Evolutionary conservation across 345 rosid species (phyloP), one percentile per base, ranked within the genome.

Genomic region (Triadica sebifera): DNA sequence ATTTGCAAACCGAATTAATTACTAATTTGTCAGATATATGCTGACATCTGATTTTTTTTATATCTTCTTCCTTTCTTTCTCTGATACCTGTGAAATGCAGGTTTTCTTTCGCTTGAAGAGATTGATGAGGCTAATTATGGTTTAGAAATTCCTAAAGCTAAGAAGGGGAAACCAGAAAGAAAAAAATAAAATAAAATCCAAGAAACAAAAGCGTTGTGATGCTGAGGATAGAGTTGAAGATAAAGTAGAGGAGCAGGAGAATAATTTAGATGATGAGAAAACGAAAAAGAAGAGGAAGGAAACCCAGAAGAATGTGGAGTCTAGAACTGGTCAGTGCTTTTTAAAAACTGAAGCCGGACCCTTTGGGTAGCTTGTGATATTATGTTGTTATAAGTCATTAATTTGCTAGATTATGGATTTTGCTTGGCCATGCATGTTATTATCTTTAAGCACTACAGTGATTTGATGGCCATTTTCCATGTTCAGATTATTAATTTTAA

Each of bases 61-160:
- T 24, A 43, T 43, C 47, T 68, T 52, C 38, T 65, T 45, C 53
- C 4, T 65, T 20, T 12, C 1, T 34, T 67, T 51, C 20, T 17
- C 22, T 15, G 34, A 68, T 46, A 43, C 59, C 10, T 63, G 19
- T 11, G 47, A 71, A 65, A 20, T 77, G 75, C 76, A 94, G 97
- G 97, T 25, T 92, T 94, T 86, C 93, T 89, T 76, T 89, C 94
- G 15, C 95, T 94, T 10, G 98, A 94, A 67, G 98, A 94, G 86
- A 86, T 94, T 79, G 93, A 92, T 64, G 97, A 87, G 82, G 84
- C 84, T 74, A 91, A 84, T 72, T 94, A 89, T 43, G 81, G 76
- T 46, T 76, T 92, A 41, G 79, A 58, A 46, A 63, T 86, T 60
- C 87, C 90, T 67, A 69, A 75, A 52, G 15, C 68, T 53, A 82